Base-by-base conservation (phyloP, 2,329 filamentous ascomycete species). In the Hypoxylon sp. region DNA sequence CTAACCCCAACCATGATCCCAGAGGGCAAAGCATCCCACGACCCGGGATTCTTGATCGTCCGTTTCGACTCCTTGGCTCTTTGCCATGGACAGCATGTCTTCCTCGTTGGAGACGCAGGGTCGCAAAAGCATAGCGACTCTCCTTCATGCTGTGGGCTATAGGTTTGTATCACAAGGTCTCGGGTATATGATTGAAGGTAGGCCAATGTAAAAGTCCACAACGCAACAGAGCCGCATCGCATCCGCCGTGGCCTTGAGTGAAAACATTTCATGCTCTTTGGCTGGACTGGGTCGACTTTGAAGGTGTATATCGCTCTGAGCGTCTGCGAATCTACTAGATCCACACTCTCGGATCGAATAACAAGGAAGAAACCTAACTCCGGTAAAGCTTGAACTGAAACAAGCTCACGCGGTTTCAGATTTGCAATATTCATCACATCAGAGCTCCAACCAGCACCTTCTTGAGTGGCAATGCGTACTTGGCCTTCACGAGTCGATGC, bases 121-220 rank as follows among this genome's bases (percentile, higher is more conserved):
- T 85, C 82, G 49, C 85, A 84, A 57, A 90, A 85, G 75, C 86
- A 90, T 10, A 93, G 88, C 57, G 81, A 83, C 74, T 84, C 86
- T 37, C 79, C 83, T 10, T 88, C 86, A 31, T 84, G 80, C 8
- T 84, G 79, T 0, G 89, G 85, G 0, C 84, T 81, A 73, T 90
- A 92, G 0, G 86, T 90, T 59, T 92, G 89, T 69, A 93, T 81
- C 20, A 92, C 83, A 63, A 90, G 88, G 54, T 90, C 86, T 10
- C 87, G 85, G 0, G 86, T 88, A 20, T 89, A 86, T 3, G 83
- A 81, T 65, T 87, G 86, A 2, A 85, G 84, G 75, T 93, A 93
- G 11, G 86, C 87, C 22, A 94, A 79, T 0, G 87, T 89, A n/a
- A 94, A 82, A 13, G 86, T 89, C 30, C 84, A 83, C 1, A 94